phyloP scores from a whole-genome alignment of 164 flowering plant species.

The Liriodendron chinense region DNA sequence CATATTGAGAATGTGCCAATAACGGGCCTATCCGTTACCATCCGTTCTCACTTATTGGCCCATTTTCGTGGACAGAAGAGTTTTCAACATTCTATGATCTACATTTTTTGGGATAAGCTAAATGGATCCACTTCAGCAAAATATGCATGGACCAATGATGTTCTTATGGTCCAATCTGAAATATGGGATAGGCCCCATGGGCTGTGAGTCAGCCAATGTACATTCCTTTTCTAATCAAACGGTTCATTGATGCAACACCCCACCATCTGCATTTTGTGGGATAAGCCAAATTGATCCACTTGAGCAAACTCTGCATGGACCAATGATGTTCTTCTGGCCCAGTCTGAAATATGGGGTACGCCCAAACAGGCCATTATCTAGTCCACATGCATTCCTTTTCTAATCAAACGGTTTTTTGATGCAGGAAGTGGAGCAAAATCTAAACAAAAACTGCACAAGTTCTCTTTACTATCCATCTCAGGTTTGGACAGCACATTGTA shows the following conservation, averaged over 20 bases:
- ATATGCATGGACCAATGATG: too few relatives aligned
- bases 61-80: too few relatives aligned
- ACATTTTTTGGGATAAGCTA: too few relatives aligned
- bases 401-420: neutral
- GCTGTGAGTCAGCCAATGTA: too few relatives aligned
- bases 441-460: conserved; percentile 58
- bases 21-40: too few relatives aligned
- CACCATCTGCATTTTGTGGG: neutral
- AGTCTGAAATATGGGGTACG: neutral
- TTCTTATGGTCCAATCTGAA: too few relatives aligned
- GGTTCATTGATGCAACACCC: neutral
- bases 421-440: conserved; percentile 61
- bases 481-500: conserved; percentile 33
- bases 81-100: too few relatives aligned
- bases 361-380: neutral
- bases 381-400: neutral
- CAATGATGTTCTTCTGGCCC: neutral
- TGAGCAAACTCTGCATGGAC: neutral
- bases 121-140: too few relatives aligned
- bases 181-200: too few relatives aligned
- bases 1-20: too few relatives aligned
- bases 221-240: too few relatives aligned
- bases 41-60: too few relatives aligned
- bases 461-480: conserved; percentile 39
- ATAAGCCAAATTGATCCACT: neutral